A percentile compares a stretch with the other conserved stretches of the same genome.
Evolutionary conservation across 2,329 filamentous ascomycete genomes (phyloP).

Genomic region (Xylaria sp.): DNA sequence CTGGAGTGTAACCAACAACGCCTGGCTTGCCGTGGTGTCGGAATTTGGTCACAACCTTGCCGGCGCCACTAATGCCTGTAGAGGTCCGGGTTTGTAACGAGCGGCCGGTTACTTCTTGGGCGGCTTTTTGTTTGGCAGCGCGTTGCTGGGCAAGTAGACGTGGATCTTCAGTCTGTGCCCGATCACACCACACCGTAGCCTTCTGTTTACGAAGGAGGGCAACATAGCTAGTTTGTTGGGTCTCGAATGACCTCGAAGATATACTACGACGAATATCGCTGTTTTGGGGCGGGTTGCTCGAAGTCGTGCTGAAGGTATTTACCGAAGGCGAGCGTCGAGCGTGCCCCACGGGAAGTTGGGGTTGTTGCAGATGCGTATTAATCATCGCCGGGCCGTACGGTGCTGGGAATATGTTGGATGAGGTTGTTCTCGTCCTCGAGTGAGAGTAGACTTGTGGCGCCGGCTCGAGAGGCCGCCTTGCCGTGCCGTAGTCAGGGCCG

Average conservation of each 20-base stretch:
- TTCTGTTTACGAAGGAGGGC: slow-evolving; percentile 97
- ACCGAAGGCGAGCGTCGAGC: slow-evolving; percentile 71
- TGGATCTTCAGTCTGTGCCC: slow-evolving; percentile 91
- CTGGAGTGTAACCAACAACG: slow-evolving; percentile 81
- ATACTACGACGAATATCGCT: slow-evolving; percentile 78
- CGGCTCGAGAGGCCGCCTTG: slow-evolving; percentile 48
- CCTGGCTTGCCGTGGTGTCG: slow-evolving; percentile 85
- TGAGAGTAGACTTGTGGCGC: slow-evolving; percentile 59
- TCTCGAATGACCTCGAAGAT: slow-evolving; percentile 77
- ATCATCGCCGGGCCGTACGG: slow-evolving; percentile 43
- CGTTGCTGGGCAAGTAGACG: slow-evolving; percentile 83
- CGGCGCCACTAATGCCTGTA: slow-evolving; percentile 70
- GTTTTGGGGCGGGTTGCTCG: slow-evolving; percentile 71
- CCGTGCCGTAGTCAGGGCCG: slow-evolving; percentile 47
- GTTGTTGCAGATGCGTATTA: slow-evolving; percentile 52
- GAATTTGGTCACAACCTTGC: slow-evolving; percentile 84
- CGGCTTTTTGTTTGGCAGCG: slow-evolving; percentile 86
- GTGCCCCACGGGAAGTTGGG: slow-evolving; percentile 51
- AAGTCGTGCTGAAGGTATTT: slow-evolving; percentile 75
- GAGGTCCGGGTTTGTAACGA: slow-evolving; percentile 64
- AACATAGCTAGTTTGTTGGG: slow-evolving; percentile 81
- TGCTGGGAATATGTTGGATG: slow-evolving; percentile 62
- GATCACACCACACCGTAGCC: slow-evolving; percentile 98
- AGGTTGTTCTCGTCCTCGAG: slow-evolving; percentile 66
- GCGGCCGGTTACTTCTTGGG: slow-evolving; percentile 81